A percentile compares a stretch with the other conserved stretches of the same genome.
Evolutionary conservation across 106 monocot genomes (phyloP).

Genomic region (Dioscorea dumetorum): DNA sequence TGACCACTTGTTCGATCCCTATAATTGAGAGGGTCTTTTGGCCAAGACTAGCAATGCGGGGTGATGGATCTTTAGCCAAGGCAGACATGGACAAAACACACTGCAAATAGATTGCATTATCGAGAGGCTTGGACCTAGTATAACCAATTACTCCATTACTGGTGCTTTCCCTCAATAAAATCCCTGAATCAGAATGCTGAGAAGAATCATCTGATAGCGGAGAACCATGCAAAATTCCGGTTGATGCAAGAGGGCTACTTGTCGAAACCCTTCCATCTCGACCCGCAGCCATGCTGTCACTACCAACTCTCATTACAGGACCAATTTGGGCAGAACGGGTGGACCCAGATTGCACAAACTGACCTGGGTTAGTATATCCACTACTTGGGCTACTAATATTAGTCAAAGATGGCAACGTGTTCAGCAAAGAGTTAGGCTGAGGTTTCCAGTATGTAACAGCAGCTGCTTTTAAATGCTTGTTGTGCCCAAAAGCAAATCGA

Average conservation of each 20-base stretch:
- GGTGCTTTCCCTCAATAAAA: constrained; percentile 51
- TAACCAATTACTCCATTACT: constrained; percentile 63
- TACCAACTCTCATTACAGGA: constrained; percentile 57
- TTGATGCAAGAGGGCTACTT: constrained; percentile 59
- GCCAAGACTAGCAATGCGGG: constrained; percentile 61
- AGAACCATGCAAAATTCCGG: constrained; percentile 61
- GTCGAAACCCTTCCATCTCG: constrained; percentile 79
- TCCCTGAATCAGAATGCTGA: constrained; percentile 78
- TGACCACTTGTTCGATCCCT: constrained; percentile 81
- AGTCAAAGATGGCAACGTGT: constrained; percentile 47
- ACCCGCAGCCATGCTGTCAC: constrained; percentile 32
- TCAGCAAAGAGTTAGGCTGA: constrained; percentile 39
- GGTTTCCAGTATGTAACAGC: constrained; percentile 84
- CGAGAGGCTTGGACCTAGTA: constrained; percentile 32
- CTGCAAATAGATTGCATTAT: constrained; percentile 56
- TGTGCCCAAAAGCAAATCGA: constrained; percentile 91
- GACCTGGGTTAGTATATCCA: constrained; percentile 25
- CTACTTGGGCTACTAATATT: constrained; percentile 30
- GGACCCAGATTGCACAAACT: constrained; percentile 37
- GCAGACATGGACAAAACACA: constrained; percentile 72
- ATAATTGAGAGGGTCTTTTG: constrained; percentile 71
- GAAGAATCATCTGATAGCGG: constrained; percentile 61
- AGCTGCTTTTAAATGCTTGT: constrained; percentile 67
- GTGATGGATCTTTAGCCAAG: constrained; percentile 89
- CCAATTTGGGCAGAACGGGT: constrained; percentile 45